These are phyloP conservation scores for Ascodesmis nigricans DNA, from an alignment of 495 filamentous ascomycete species.

Conservation along the genomic window DNA sequence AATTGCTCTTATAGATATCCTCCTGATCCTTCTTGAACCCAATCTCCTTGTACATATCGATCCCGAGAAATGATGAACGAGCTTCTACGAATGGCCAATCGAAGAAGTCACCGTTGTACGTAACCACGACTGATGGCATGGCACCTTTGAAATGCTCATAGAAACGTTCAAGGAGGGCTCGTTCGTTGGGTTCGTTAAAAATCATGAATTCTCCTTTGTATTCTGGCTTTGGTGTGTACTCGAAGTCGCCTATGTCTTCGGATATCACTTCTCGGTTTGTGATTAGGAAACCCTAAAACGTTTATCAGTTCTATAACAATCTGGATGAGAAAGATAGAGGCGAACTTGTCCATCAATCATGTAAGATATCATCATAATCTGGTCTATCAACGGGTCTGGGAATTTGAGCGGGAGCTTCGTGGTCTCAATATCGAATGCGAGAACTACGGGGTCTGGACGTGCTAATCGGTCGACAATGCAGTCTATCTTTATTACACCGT, in stretches of 20 bases:
- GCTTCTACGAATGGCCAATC: constrained; percentile 99
- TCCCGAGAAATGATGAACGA: constrained; percentile 75
- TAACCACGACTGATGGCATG: constrained; percentile 85
- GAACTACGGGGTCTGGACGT: constrained; percentile 79
- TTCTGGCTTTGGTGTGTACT: constrained; percentile 92
- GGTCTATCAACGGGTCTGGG: constrained; percentile 84
- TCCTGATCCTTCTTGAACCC: constrained; percentile 88
- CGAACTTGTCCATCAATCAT: constrained; percentile 83
- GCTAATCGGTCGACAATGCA: constrained; percentile 75
- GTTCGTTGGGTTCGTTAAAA: constrained; percentile 94
- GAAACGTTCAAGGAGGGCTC: constrained; percentile 68
- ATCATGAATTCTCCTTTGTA: constrained; percentile 89
- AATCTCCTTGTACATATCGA: constrained; percentile 98
- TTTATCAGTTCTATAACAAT: no score
- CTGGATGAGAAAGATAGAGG: background rate
- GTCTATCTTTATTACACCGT: constrained; percentile 58
- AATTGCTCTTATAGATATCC: constrained; percentile 82
- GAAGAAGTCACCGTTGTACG: constrained; percentile 99
- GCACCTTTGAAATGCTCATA: constrained; percentile 91
- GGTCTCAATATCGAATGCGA: constrained; percentile 97
- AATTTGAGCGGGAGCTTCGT: constrained; percentile 94
- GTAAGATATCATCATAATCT: constrained; percentile 99
- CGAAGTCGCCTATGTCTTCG: constrained; percentile 92
- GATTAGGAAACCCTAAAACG: constrained; percentile 55
- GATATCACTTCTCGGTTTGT: constrained; percentile 97